Conservation (phyloP, 331 rosid species). For the Cydonia oblonga region DNA sequence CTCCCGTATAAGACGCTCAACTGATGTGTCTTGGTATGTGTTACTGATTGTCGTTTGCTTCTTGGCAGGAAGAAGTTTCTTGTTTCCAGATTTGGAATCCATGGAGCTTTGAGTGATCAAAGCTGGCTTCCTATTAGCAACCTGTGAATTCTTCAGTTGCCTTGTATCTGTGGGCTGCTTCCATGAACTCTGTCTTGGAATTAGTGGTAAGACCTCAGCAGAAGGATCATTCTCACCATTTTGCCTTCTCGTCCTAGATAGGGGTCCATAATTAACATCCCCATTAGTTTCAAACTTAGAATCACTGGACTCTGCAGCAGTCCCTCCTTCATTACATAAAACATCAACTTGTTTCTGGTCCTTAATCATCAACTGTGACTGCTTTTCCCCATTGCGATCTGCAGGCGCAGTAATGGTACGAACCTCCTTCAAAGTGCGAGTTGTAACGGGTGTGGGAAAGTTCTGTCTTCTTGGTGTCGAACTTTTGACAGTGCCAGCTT, state of each 20-base stretch:
- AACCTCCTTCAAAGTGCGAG: conserved; percentile 63
- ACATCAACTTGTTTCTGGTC: conserved; percentile 57
- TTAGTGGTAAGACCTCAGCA: conserved; percentile 53
- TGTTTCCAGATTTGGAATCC: conserved; percentile 58
- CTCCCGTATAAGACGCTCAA: conserved; percentile 97
- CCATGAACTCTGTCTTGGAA: conserved; percentile 91
- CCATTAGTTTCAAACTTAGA: conserved; percentile 59
- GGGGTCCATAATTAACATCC: conserved; percentile 44
- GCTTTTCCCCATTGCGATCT: conserved; percentile 59
- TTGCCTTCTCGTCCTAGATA: conserved; percentile 51
- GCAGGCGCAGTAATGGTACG: conserved; percentile 36
- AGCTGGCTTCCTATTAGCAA: conserved; percentile 51
- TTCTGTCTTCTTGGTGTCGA: conserved; percentile 88
- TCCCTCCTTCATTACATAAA: conserved; percentile 48
- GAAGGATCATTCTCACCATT: conserved; percentile 52
- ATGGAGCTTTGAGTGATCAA: conserved; percentile 42
- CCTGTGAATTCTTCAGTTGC: conserved; percentile 51
- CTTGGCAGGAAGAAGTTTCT: conserved; percentile 63
- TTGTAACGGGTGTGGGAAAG: conserved; percentile 47
- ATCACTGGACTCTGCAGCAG: conserved; percentile 40
- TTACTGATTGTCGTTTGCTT: conserved; percentile 50
- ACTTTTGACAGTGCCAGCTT: conserved; percentile 84
- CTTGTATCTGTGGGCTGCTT: conserved; percentile 65
- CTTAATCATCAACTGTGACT: conserved; percentile 28
- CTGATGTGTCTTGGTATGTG: conserved; percentile 74